These are phyloP conservation scores for Fusarium xylarioides DNA, from an alignment of 2,329 filamentous ascomycete genomes.

Conservation along the genomic window DNA sequence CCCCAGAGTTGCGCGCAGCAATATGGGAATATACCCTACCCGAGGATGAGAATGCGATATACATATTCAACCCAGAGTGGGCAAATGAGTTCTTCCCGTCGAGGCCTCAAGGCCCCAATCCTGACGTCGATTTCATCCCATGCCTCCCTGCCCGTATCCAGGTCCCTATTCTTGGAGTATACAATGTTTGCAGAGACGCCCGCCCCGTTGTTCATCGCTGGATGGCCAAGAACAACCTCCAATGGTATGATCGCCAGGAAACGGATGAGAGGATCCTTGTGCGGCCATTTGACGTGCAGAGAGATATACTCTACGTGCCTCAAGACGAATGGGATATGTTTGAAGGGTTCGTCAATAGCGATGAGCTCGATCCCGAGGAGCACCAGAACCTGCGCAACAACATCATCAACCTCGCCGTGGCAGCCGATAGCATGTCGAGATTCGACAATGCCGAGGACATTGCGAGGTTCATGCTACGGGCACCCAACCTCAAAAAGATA, in stretches of 20 bases:
- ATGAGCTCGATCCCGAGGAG: neutral
- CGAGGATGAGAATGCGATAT: neutral
- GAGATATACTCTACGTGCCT: neutral
- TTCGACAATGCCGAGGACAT: neutral
- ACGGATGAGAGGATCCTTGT: neutral
- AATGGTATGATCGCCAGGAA: neutral
- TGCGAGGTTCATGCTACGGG: neutral
- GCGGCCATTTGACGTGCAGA: neutral
- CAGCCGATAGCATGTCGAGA: neutral
- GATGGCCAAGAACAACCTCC: neutral
- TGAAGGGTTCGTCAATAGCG: neutral
- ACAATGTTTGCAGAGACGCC: neutral
- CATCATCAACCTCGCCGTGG: neutral
- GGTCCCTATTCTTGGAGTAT: neutral
- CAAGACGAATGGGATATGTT: neutral
- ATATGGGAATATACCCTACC: neutral
- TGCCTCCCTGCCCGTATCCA: neutral
- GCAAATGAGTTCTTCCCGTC: neutral
- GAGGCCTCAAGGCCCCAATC: rapidly evolving
- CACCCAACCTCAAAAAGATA: neutral
- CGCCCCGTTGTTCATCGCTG: neutral
- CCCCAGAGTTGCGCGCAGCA: neutral
- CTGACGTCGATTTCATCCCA: neutral
- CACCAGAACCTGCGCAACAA: neutral
- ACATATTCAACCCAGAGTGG: neutral